phyloP scores from a whole-genome alignment of 2,329 filamentous ascomycete species.

The Didymella pomorum region DNA sequence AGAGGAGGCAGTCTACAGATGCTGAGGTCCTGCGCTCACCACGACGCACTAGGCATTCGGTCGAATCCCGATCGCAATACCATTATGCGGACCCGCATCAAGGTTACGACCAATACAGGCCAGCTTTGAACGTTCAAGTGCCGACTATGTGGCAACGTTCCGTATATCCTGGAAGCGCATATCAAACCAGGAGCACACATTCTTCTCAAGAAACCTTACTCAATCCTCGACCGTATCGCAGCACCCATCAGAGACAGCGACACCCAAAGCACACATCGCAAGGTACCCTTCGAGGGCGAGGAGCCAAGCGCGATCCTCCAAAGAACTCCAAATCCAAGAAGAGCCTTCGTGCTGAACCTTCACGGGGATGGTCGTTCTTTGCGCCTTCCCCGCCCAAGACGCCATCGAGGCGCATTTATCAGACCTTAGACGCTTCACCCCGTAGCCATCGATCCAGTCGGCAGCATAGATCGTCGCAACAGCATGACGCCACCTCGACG shows the following conservation, averaged over 20 bases:
- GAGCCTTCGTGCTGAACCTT: conserved; percentile 33
- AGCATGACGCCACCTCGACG: conserved; percentile 23
- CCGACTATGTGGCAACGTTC: conserved; percentile 42
- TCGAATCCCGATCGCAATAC: conserved; percentile 31
- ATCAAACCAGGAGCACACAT: conserved; percentile 29
- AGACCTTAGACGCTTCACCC: conserved; percentile 40
- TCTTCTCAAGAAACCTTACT: conserved; percentile 48
- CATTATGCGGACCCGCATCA: conserved; percentile 28
- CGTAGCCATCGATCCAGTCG: conserved; percentile 41
- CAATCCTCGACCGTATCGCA: conserved; percentile 48
- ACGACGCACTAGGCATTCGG: conserved; percentile 34
- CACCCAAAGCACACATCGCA: conserved; percentile 47
- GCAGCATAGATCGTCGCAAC: conserved; percentile 30
- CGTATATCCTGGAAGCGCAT: conserved; percentile 26
- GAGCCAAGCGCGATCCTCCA: conserved; percentile 49
- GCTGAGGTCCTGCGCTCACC: conserved; percentile 34
- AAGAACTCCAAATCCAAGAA: conserved; percentile 44
- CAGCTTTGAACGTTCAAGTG: conserved; percentile 38
- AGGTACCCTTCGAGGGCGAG: conserved; percentile 45
- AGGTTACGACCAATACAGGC: conserved; percentile 30
- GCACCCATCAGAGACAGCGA: conserved; percentile 41
- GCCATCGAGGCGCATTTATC: conserved; percentile 33
- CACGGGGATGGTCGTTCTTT: conserved; percentile 43
- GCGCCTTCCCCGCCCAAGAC: conserved; percentile 44
- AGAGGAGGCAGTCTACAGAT: conserved; percentile 38